phyloP scores from a whole-genome alignment of 1,284 basidiomycete genomes.

The Leccinum proliferum region DNA sequence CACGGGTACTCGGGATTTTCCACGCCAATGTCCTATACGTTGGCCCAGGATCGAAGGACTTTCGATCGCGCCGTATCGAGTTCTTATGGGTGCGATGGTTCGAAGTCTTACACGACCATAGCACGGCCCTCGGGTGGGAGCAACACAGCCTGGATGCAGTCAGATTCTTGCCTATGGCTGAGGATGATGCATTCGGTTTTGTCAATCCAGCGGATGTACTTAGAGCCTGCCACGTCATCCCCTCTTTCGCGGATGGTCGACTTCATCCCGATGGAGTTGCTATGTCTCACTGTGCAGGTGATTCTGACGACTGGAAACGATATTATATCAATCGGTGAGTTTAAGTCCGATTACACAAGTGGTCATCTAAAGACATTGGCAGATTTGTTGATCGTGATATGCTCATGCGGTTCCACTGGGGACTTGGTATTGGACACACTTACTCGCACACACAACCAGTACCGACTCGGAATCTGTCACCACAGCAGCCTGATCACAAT shows the following conservation, averaged over 20 bases:
- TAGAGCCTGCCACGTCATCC: constrained; percentile 8
- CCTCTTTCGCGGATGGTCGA: constrained; percentile 2
- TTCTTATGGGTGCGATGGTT: background rate
- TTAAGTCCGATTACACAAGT: no score
- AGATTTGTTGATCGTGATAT: no score
- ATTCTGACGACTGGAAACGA: constrained; percentile 1
- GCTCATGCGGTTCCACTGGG: no score
- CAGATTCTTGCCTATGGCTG: constrained; percentile 4
- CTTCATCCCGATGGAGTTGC: background rate
- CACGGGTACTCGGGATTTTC: background rate
- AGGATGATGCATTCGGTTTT: constrained; percentile 7
- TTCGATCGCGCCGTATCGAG: background rate
- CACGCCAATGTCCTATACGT: background rate
- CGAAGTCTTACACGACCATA: background rate
- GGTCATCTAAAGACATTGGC: no score
- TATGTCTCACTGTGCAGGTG: background rate
- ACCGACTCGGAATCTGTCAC: no score
- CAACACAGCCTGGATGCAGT: background rate
- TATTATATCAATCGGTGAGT: constrained; percentile 1
- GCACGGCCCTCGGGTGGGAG: background rate
- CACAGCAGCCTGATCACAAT: no score
- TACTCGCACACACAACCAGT: no score
- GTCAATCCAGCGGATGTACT: constrained; percentile 8
- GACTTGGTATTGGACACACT: no score
- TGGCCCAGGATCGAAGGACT: background rate